phyloP scores from a whole-genome alignment of 129 eudicot genomes.

The Ambrosia trifida region DNA sequence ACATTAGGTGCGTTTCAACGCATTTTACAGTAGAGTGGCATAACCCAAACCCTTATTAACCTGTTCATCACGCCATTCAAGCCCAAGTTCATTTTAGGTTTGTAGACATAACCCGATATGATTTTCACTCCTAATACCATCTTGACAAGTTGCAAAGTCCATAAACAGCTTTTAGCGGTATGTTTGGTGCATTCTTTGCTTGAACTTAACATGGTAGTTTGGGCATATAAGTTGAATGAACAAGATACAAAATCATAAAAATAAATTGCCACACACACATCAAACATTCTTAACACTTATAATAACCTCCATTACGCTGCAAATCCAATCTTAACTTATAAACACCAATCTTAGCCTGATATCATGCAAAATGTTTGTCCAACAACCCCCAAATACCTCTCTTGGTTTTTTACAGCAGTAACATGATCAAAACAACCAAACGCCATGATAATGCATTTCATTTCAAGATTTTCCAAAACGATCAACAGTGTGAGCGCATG shows the following conservation, averaged over 20 bases:
- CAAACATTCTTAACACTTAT: neutral
- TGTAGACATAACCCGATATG: slow-evolving; percentile 50
- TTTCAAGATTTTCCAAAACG: neutral
- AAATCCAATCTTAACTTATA: slow-evolving; percentile 27
- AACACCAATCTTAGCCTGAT: slow-evolving; percentile 34
- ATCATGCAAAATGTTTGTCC: slow-evolving; percentile 33
- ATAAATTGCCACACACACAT: too few species aligned
- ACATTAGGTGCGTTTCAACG: neutral
- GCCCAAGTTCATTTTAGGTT: slow-evolving; percentile 79
- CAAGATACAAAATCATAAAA: too few species aligned
- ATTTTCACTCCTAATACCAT: too few species aligned
- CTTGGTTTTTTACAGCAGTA: slow-evolving; percentile 28
- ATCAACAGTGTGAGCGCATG: neutral
- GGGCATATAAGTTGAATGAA: too few species aligned
- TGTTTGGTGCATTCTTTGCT: too few species aligned
- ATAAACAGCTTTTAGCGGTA: too few species aligned
- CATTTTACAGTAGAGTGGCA: neutral
- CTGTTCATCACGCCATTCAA: slow-evolving; percentile 50
- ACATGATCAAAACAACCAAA: slow-evolving; percentile 29
- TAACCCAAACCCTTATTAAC: neutral
- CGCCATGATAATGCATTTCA: slow-evolving; percentile 19
- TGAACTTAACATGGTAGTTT: too few species aligned
- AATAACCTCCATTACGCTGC: slow-evolving; percentile 5
- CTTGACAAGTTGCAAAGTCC: too few species aligned
- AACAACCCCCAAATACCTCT: slow-evolving; percentile 23